A percentile compares a stretch with the other conserved stretches of the same genome.
Conservation (phyloP, 495 filamentous ascomycete species). For the Thozetella sp. region DNA sequence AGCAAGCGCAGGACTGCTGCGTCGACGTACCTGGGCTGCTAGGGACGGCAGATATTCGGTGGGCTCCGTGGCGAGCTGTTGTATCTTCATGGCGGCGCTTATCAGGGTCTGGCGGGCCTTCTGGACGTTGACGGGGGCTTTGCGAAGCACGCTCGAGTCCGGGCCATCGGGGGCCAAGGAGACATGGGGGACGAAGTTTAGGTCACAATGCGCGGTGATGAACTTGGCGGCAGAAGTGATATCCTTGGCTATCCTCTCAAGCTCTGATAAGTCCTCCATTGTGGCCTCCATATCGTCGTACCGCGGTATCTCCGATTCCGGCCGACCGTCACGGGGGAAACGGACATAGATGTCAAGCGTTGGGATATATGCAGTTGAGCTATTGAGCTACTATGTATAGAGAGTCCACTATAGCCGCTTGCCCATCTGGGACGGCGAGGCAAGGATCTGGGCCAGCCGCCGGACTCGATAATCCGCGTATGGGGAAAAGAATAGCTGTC, state of each 20-base stretch:
- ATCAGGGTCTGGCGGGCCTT: not conserved
- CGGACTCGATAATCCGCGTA: no score
- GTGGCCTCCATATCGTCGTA: no score
- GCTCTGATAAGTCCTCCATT: no score
- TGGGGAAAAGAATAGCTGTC: no score
- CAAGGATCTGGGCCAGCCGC: no score
- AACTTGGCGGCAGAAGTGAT: not conserved
- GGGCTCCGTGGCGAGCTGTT: conserved; percentile 18
- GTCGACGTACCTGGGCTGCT: not conserved
- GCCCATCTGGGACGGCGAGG: no score
- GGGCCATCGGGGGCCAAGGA: not conserved
- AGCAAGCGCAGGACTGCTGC: not conserved
- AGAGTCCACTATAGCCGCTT: no score
- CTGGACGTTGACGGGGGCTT: not conserved
- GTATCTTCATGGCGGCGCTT: not conserved
- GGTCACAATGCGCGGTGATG: not conserved
- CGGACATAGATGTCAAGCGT: no score
- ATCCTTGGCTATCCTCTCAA: not conserved
- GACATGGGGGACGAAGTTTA: not conserved
- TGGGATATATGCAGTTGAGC: no score
- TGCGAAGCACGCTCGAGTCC: not conserved
- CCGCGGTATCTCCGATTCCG: no score
- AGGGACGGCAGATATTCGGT: conserved; percentile 19
- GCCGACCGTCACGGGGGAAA: no score
- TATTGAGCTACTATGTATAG: no score